These are phyloP conservation scores for Wickerhamomyces chambardii DNA, from an alignment of 805 yeast genomes.

Conservation along the genomic window DNA sequence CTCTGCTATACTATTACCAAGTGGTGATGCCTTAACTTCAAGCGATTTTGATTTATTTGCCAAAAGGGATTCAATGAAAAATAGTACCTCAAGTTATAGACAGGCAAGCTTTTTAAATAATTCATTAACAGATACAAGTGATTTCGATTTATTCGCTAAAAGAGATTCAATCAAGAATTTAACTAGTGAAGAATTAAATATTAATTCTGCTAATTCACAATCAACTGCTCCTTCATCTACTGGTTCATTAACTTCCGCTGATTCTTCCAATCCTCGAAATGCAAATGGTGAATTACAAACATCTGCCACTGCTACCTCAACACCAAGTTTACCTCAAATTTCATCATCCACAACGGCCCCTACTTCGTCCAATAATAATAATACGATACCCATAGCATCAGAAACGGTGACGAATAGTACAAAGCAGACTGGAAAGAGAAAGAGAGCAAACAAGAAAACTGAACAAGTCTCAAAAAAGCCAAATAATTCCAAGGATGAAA, in stretches of 20 bases:
- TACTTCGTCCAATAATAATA: not conserved
- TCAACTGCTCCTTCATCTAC: too few species aligned
- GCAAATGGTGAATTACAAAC: too few species aligned
- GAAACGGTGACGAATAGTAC: too few species aligned
- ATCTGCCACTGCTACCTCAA: not conserved
- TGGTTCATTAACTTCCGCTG: not conserved
- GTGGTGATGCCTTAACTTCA: slow-evolving; percentile 13
- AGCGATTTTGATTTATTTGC: slow-evolving; percentile 18
- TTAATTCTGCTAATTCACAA: not conserved
- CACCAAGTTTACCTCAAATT: too few species aligned
- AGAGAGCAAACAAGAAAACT: too few species aligned
- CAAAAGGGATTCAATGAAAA: slow-evolving; percentile 18
- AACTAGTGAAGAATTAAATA: slow-evolving; percentile 2
- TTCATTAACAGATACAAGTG: slow-evolving; percentile 1
- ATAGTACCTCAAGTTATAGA: slow-evolving; percentile 1
- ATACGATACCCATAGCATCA: not conserved
- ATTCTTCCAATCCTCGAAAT: too few species aligned
- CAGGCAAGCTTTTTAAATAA: not conserved
- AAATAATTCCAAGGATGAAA: too few species aligned
- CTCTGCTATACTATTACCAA: slow-evolving; percentile 1
- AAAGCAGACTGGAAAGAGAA: not conserved
- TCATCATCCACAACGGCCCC: slow-evolving; percentile 2
- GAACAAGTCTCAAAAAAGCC: too few species aligned
- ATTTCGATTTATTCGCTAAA: slow-evolving; percentile 16
- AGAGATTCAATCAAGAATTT: slow-evolving; percentile 14